Conservation (phyloP, 2,329 filamentous ascomycete genomes). For the Alternaria brassicae region DNA sequence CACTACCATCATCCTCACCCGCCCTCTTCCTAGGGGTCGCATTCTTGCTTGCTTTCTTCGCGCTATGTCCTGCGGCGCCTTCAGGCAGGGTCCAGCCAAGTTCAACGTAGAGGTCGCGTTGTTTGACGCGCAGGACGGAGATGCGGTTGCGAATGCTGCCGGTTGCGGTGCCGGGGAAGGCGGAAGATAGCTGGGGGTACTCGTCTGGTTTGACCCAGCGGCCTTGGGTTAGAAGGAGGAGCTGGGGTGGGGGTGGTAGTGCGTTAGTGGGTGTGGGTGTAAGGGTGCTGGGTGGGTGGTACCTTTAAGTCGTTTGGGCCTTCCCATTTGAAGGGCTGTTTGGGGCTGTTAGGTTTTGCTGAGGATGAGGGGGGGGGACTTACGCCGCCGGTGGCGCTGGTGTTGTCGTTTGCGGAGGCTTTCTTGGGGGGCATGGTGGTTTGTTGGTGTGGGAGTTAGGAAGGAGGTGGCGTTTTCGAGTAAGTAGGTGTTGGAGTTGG, state of each 20-base stretch:
- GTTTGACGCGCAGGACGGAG: slow-evolving; percentile 15
- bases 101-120: slow-evolving; percentile 23
- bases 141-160: slow-evolving; percentile 30
- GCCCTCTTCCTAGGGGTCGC: too few relatives aligned
- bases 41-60: slow-evolving; percentile 3
- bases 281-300: neutral
- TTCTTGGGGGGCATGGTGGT: slow-evolving; percentile 20
- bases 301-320: slow-evolving; percentile 23
- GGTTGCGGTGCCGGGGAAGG: slow-evolving; percentile 20
- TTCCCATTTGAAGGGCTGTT: slow-evolving; percentile 25
- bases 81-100: slow-evolving; percentile 21
- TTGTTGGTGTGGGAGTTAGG: neutral
- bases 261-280: slow-evolving; percentile 23
- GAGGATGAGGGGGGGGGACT: too few relatives aligned
- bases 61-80: slow-evolving; percentile 8
- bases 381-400: neutral
- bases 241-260: slow-evolving; percentile 14
- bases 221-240: slow-evolving; percentile 29
- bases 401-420: neutral
- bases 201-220: slow-evolving; percentile 24
- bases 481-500: neutral
- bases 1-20: too few relatives aligned
- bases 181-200: slow-evolving; percentile 18
- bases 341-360: neutral
- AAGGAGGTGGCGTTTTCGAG: neutral